phyloP scores from a whole-genome alignment of 805 yeast genomes.

The Spathaspora gorwiae region DNA sequence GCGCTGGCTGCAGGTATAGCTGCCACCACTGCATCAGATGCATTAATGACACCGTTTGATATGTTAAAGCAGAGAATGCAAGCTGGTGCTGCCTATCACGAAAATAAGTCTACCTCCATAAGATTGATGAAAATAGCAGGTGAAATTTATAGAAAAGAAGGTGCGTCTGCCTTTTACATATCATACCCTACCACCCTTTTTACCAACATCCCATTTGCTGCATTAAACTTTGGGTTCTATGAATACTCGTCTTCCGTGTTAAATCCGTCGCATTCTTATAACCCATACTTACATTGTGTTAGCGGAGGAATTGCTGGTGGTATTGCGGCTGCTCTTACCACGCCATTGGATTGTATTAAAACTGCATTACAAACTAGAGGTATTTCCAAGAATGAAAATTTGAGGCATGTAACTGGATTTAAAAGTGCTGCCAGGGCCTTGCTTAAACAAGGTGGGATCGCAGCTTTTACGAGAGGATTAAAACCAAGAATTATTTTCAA shows the following conservation, averaged over 20 bases:
- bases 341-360: conserved; percentile 91
- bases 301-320: conserved; percentile 95
- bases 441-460: conserved; percentile 52
- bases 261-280: conserved; percentile 74
- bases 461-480: conserved; percentile 78
- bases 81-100: conserved; percentile 15
- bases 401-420: conserved; percentile 62
- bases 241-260: conserved; percentile 75
- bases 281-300: conserved; percentile 87
- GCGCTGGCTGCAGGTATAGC: conserved; percentile 87
- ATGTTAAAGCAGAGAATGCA: conserved; percentile 96
- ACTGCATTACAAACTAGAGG: conserved; percentile 86
- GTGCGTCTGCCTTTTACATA: conserved; percentile 76
- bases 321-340: conserved; percentile 88
- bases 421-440: conserved; percentile 66
- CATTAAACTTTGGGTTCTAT: conserved; percentile 87
- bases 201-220: conserved; percentile 93
- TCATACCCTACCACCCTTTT: conserved; percentile 92
- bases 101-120: conserved; percentile 15
- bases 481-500: conserved; percentile 88
- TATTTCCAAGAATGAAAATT: conserved; percentile 40
- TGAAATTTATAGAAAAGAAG: conserved; percentile 56
- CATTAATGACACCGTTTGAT: conserved; percentile 96
- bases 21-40: conserved; percentile 91
- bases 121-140: conserved; percentile 35